These are phyloP conservation scores for Huntiella decipiens DNA, from an alignment of 2,329 filamentous ascomycete species.

Conservation along the genomic window DNA sequence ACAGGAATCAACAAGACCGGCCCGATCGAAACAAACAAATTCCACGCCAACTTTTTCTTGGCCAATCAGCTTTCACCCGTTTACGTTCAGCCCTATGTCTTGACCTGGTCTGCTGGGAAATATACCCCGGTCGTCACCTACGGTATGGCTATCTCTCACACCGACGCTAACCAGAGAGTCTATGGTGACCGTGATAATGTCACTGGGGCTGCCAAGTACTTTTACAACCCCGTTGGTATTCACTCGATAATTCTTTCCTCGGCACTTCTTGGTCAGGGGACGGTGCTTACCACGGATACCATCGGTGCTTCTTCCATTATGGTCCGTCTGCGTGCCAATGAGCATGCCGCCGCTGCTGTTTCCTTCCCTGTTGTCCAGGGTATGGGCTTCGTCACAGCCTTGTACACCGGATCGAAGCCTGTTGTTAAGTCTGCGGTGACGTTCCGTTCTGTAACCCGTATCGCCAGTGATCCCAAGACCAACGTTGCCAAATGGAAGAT, in stretches of 20 bases:
- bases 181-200: constrained; percentile 39
- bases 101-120: constrained; percentile 47
- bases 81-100: constrained; percentile 58
- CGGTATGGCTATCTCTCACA: constrained; percentile 60
- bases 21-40: constrained; percentile 58
- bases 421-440: constrained; percentile 55
- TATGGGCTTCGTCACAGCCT: constrained; percentile 67
- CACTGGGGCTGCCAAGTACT: constrained; percentile 48
- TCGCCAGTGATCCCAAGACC: constrained; percentile 35
- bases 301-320: constrained; percentile 42
- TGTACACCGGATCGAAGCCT: constrained; percentile 54
- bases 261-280: constrained; percentile 44
- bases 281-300: constrained; percentile 33
- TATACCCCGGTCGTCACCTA: constrained; percentile 21
- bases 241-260: constrained; percentile 70
- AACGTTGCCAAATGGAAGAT: constrained; percentile 61
- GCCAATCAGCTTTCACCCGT: constrained; percentile 48
- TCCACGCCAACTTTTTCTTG: constrained; percentile 65
- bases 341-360: constrained; percentile 38
- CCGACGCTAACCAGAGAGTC: constrained; percentile 46
- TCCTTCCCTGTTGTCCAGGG: constrained; percentile 76
- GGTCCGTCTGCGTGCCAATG: constrained; percentile 42
- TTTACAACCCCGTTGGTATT: constrained; percentile 63
- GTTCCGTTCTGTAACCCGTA: constrained; percentile 47
- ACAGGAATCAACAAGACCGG: constrained; percentile 27